Evolutionary conservation across 352 stramenopile species (phyloP).

Genomic region (Phytopythium boreale): DNA sequence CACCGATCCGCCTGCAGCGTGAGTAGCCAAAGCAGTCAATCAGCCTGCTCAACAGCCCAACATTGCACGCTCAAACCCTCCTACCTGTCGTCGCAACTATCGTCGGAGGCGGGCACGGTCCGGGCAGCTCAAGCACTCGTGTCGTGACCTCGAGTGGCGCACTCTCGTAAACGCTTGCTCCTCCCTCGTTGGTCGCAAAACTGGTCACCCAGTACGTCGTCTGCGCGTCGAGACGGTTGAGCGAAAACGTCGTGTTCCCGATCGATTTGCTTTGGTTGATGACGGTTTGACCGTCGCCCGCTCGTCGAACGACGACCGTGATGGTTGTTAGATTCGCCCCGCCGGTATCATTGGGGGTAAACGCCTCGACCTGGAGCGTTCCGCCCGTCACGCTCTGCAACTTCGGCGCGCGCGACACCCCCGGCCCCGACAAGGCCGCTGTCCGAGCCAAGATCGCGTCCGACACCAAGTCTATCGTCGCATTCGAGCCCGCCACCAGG

Average conservation of each 20-base stretch:
- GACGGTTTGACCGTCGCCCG: constrained; percentile 4
- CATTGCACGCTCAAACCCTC: not conserved
- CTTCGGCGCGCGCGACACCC: constrained; percentile 6
- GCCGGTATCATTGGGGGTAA: constrained; percentile 33
- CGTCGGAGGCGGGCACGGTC: constrained; percentile 35
- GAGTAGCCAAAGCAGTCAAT: not conserved
- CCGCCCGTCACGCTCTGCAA: constrained; percentile 14
- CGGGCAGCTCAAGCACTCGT: constrained; percentile 21
- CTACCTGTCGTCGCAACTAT: constrained; percentile 39
- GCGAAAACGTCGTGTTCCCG: constrained; percentile 12
- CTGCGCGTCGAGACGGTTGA: constrained; percentile 35
- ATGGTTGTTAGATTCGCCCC: constrained; percentile 24
- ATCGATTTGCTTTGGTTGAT: constrained; percentile 10
- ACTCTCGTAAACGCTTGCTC: constrained; percentile 16
- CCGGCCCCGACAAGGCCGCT: constrained; percentile 14
- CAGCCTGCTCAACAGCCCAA: not conserved
- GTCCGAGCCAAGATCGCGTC: constrained; percentile 27
- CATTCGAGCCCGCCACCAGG: constrained; percentile 10
- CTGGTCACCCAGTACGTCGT: constrained; percentile 33
- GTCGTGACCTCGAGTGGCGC: constrained; percentile 17
- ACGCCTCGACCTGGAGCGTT: constrained; percentile 14
- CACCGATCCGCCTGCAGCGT: constrained; percentile 37
- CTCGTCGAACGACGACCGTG: constrained; percentile 19
- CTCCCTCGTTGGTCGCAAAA: constrained; percentile 25
- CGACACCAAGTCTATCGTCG: constrained; percentile 17